A percentile compares a stretch with the other conserved stretches of the same genome.
Evolutionary conservation across 305 asterid genomes (phyloP).

Genomic region (Fraxinus sp.): DNA sequence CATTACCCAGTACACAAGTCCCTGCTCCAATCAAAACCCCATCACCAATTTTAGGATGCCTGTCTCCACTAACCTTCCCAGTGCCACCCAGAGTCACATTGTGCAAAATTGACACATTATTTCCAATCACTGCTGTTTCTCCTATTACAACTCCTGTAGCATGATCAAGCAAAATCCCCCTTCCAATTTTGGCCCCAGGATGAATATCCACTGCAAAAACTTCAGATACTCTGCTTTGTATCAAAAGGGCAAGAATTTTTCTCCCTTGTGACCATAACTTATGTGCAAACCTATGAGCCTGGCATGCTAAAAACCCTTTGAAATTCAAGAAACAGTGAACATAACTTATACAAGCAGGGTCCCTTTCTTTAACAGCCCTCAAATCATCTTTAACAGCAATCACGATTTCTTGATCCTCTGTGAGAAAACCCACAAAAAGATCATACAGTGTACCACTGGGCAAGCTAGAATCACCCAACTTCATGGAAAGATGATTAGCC

Average conservation of each 20-base stretch:
- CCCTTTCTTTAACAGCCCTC: conserved; percentile 72
- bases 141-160: conserved; percentile 85
- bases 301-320: conserved; percentile 73
- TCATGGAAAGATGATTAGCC: conserved; percentile 58
- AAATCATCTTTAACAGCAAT: conserved; percentile 52
- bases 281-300: conserved; percentile 72
- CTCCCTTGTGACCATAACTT: conserved; percentile 63
- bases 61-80: conserved; percentile 66
- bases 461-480: conserved; percentile 51
- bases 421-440: conserved; percentile 47
- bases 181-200: conserved; percentile 77
- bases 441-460: conserved; percentile 47
- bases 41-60: conserved; percentile 82
- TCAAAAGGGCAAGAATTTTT: conserved; percentile 53
- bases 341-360: conserved; percentile 83
- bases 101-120: conserved; percentile 78
- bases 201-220: conserved; percentile 82
- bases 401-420: conserved; percentile 52
- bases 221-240: conserved; percentile 70
- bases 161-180: conserved; percentile 77
- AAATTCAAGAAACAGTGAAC: conserved; percentile 79
- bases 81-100: conserved; percentile 89
- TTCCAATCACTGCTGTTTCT: conserved; percentile 81
- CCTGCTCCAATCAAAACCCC: conserved; percentile 92
- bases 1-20: conserved; percentile 85